Evolutionary conservation across 2,329 filamentous ascomycete species (phyloP).

Genomic region (Graphilbum ipis-grandicollis): DNA sequence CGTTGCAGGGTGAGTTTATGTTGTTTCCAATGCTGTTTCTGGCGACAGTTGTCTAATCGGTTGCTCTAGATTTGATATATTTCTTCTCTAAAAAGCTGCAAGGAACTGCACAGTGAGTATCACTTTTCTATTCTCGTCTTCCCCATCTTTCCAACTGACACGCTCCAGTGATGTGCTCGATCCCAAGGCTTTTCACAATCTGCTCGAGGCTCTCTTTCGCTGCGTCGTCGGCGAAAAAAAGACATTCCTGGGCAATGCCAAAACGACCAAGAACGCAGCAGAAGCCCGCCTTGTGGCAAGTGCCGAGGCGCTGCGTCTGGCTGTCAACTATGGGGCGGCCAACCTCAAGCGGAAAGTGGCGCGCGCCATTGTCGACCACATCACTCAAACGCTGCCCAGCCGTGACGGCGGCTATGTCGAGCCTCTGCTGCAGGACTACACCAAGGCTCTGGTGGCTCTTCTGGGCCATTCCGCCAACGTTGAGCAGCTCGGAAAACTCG

Average conservation of each 20-base stretch:
- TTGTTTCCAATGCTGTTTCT: neutral
- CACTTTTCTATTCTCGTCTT: too few species aligned
- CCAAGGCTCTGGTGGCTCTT: slow-evolving; percentile 54
- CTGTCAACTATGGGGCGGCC: slow-evolving; percentile 50
- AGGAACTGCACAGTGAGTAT: slow-evolving; percentile 7
- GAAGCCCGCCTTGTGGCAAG: slow-evolving; percentile 47
- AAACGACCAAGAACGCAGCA: slow-evolving; percentile 25
- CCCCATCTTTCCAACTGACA: neutral
- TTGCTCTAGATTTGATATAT: slow-evolving; percentile 7
- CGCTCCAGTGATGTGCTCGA: slow-evolving; percentile 26
- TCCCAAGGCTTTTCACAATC: slow-evolving; percentile 64
- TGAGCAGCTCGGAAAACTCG: slow-evolving; percentile 50
- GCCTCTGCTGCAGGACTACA: slow-evolving; percentile 58
- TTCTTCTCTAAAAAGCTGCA: slow-evolving; percentile 9
- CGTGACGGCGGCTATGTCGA: slow-evolving; percentile 44
- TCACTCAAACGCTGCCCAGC: slow-evolving; percentile 54
- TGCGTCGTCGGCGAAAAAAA: slow-evolving; percentile 52
- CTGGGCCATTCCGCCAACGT: slow-evolving; percentile 60
- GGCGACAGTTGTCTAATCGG: neutral
- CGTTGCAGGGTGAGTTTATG: slow-evolving; percentile 10
- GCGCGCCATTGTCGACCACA: slow-evolving; percentile 63
- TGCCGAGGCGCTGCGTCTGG: slow-evolving; percentile 53
- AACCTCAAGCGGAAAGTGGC: slow-evolving; percentile 62
- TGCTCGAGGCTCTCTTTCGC: slow-evolving; percentile 67
- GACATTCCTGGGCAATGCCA: slow-evolving; percentile 36